phyloP scores from a whole-genome alignment of 2,329 filamentous ascomycete genomes.

The Colletotrichum sp. region DNA sequence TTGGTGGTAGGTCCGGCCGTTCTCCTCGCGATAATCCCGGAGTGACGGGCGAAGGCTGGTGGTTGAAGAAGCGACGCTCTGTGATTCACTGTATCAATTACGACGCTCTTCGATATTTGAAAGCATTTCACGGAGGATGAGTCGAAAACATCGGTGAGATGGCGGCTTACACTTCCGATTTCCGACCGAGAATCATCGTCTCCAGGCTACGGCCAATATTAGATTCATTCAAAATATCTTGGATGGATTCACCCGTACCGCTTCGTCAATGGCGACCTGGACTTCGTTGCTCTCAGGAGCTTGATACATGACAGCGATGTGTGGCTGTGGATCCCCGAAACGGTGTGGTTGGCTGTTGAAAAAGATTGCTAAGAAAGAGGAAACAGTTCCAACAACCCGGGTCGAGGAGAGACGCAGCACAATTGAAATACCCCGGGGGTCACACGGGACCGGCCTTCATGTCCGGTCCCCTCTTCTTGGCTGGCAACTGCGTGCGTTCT shows the following conservation, averaged over 20 bases:
- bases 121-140: not conserved
- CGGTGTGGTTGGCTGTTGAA: no score
- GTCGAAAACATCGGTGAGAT: accelerated
- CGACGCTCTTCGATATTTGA: no score
- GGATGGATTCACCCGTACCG: not conserved
- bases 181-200: not conserved
- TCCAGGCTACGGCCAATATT: not conserved
- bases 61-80: not conserved
- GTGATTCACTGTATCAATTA: no score
- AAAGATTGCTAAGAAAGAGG: not conserved
- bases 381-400: not conserved
- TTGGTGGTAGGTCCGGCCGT: no score
- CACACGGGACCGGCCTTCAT: not conserved
- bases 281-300: not conserved
- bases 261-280: not conserved
- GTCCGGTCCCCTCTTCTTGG: not conserved
- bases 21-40: not conserved
- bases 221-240: not conserved
- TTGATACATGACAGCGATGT: not conserved
- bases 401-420: not conserved
- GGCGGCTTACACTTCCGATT: not conserved
- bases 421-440: not conserved
- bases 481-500: not conserved
- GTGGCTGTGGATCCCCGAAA: no score
- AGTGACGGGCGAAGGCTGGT: not conserved